phyloP scores from a whole-genome alignment of 768 basidiomycete genomes.

The Psilocybe subaeruginosa region DNA sequence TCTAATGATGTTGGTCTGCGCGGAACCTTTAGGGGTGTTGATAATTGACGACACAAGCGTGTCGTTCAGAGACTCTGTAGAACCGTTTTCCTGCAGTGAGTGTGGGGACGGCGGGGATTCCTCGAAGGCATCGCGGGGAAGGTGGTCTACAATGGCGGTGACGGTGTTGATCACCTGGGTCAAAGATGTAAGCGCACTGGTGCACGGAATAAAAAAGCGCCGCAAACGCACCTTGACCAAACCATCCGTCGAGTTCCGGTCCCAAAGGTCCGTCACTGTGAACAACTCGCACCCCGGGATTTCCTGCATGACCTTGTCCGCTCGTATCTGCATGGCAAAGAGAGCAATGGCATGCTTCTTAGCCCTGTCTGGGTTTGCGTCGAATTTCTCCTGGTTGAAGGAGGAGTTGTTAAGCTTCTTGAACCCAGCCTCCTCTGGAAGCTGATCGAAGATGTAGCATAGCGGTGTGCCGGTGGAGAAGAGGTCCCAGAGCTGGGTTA shows the following conservation, averaged over 20 bases:
- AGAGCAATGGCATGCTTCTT: constrained; percentile 91
- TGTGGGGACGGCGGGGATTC: constrained; percentile 62
- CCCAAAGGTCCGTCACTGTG: constrained; percentile 90
- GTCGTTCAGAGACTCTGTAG: constrained; percentile 61
- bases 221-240: constrained; percentile 80
- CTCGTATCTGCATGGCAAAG: constrained; percentile 88
- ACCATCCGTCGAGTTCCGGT: constrained; percentile 89
- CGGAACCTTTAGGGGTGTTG: constrained; percentile 62
- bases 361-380: constrained; percentile 74
- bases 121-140: constrained; percentile 73
- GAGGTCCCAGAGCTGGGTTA: constrained; percentile 92
- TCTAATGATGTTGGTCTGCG: constrained; percentile 76
- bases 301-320: constrained; percentile 57
- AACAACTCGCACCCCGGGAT: constrained; percentile 80
- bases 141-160: constrained; percentile 76
- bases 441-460: constrained; percentile 95
- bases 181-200: constrained; percentile 9
- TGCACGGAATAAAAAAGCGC: constrained; percentile 3
- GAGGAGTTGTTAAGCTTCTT: constrained; percentile 63
- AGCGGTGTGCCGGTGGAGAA: constrained; percentile 93
- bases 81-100: constrained; percentile 56
- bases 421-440: constrained; percentile 66
- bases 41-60: constrained; percentile 39
- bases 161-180: constrained; percentile 87
- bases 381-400: constrained; percentile 67